A percentile compares a stretch with the other conserved stretches of the same genome.
Evolutionary conservation across 2,329 filamentous ascomycete species (phyloP).

Genomic region (Pseudocercospora macadamiae): DNA sequence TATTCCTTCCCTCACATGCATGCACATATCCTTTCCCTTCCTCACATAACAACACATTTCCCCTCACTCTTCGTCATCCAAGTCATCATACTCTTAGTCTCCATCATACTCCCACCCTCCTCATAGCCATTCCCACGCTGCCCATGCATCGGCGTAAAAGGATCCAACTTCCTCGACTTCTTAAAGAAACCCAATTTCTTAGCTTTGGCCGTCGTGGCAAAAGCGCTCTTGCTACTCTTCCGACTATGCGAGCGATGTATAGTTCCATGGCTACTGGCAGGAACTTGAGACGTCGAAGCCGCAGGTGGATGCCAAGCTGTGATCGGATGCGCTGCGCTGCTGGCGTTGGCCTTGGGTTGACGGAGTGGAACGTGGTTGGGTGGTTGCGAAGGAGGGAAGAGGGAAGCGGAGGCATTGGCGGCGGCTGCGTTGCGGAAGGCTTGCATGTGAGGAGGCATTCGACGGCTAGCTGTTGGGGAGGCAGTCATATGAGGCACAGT

Average conservation of each 20-base stretch:
- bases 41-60: slow-evolving; percentile 33
- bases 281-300: slow-evolving; percentile 15
- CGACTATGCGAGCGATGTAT: slow-evolving; percentile 10
- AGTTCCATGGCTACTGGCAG: slow-evolving; percentile 18
- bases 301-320: slow-evolving; percentile 41
- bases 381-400: slow-evolving; percentile 33
- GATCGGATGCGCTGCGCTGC: slow-evolving; percentile 37
- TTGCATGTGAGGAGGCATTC: slow-evolving; percentile 38
- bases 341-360: slow-evolving; percentile 24
- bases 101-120: slow-evolving; percentile 26
- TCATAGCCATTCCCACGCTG: slow-evolving; percentile 8
- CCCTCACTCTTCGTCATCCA: slow-evolving; percentile 24
- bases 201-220: slow-evolving; percentile 30
- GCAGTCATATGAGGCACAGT: slow-evolving; percentile 11
- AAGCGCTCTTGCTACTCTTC: slow-evolving; percentile 29
- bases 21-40: not conserved
- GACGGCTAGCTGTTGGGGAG: slow-evolving; percentile 13
- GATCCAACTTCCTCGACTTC: slow-evolving; percentile 17
- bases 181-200: slow-evolving; percentile 35
- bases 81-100: slow-evolving; percentile 32
- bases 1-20: not conserved
- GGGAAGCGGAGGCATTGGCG: slow-evolving; percentile 28
- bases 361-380: slow-evolving; percentile 35
- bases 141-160: slow-evolving; percentile 13
- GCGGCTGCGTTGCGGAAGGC: slow-evolving; percentile 32